Base-by-base conservation (phyloP, 1,284 basidiomycete genomes). In the Ganoderma sinense region DNA sequence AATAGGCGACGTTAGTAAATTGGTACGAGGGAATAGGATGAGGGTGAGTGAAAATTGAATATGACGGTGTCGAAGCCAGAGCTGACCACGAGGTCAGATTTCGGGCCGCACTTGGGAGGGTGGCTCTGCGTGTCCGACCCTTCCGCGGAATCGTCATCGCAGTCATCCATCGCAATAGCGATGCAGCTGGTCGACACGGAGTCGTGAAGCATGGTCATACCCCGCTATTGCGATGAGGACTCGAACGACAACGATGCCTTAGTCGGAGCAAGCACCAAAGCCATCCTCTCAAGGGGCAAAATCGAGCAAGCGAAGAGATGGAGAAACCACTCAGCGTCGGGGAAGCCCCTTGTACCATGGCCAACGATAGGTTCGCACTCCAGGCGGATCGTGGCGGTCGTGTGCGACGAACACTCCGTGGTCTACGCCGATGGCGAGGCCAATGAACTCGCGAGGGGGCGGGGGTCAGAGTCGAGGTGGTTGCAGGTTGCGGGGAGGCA, bases 121-220 rank as follows among this genome's bases (percentile, higher is more conserved):
- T 70, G 65, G 53, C 48, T 66, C 67, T 72, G 69, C 67, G 51
- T 64, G 63, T 62, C 69, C 51, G 59, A 65, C 72, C 62, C 68
- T 63, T 59, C 70, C 56, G 65, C 36, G 74, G 71, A 68, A 86
- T 83, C 85, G 80, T 81, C 82, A 82, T 84, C 85, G 89, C 88
- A 90, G 88, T 90, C 88, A 89, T 90, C 89, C 89, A 90, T 90
- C 89, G 89, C 89, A 90, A 85, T 87, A 89, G 81, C 82, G 82
- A 79, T 53, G 75, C 71, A 75, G 68, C 75, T 69, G 70, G 71
- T 66, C 74, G 71, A 71, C 74, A 75, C 80, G 73, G 69, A 71
- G 64, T 76, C 79, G 75, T 75, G 71, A 62, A 69, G 77, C 72
- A 72, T 71, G 73, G 70, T 67, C n/a, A 65, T 70, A 72, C 77